Evolutionary conservation across 2,329 filamentous ascomycete species (phyloP).

Genomic region (Botrytis pseudocinerea): DNA sequence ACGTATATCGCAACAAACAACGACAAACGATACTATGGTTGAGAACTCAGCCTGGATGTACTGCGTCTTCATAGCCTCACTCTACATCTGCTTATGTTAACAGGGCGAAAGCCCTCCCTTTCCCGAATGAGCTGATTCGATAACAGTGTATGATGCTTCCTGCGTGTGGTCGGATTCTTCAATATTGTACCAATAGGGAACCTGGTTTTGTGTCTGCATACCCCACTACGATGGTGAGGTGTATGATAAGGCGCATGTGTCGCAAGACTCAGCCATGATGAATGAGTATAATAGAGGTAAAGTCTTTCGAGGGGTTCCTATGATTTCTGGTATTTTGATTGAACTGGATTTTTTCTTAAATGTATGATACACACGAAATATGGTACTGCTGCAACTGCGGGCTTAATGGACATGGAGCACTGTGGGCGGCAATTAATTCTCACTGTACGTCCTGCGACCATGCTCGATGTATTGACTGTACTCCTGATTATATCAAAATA

Average conservation of each 20-base stretch:
- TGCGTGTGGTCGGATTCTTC: neutral
- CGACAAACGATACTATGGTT: neutral
- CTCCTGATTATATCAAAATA: too few species aligned
- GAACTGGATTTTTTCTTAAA: too few species aligned
- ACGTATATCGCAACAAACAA: neutral
- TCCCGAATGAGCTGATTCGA: neutral
- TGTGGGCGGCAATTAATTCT: too few species aligned
- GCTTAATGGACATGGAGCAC: too few species aligned
- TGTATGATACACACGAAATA: too few species aligned
- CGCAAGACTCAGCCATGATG: neutral
- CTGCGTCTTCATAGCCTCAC: neutral
- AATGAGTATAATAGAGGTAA: too few species aligned
- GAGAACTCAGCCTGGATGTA: neutral
- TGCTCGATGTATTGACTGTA: too few species aligned
- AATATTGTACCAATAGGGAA: neutral
- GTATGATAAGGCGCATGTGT: neutral
- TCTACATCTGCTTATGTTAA: neutral
- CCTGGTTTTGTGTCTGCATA: neutral
- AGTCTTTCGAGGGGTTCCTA: too few species aligned
- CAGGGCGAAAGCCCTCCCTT: fast-evolving
- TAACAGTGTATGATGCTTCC: neutral
- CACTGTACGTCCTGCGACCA: too few species aligned
- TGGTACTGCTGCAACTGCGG: too few species aligned
- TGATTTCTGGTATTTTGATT: too few species aligned
- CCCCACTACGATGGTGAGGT: neutral